These are phyloP conservation scores for Dactylellina leptospora DNA, from an alignment of 2,329 filamentous ascomycete species.

Conservation along the genomic window DNA sequence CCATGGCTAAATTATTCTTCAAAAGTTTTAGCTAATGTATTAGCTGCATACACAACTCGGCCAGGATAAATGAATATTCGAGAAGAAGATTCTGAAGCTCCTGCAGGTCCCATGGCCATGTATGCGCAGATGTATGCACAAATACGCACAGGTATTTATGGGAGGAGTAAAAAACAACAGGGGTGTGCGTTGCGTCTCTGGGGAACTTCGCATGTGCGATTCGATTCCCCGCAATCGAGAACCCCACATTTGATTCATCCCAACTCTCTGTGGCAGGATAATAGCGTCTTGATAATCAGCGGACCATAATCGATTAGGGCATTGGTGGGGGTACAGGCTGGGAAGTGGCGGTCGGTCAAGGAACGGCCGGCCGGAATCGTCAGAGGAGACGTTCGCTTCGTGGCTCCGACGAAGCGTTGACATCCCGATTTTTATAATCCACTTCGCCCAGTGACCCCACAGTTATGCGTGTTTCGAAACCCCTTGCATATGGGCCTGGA, in stretches of 20 bases:
- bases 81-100: background rate
- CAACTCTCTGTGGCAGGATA: conserved; percentile 2
- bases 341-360: conserved; percentile 1
- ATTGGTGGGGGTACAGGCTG: background rate
- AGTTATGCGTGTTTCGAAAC: background rate
- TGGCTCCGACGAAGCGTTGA: conserved; percentile 36
- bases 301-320: background rate
- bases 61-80: conserved; percentile 4
- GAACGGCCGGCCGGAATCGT: conserved; percentile 21
- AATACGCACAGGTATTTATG: conserved; percentile 4
- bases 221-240: conserved; percentile 38
- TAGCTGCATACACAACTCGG: background rate
- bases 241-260: conserved; percentile 38
- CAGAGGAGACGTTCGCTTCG: background rate
- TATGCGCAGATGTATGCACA: background rate
- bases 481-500: too few relatives aligned
- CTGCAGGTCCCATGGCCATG: conserved; percentile 15
- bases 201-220: conserved; percentile 18
- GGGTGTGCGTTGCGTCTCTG: too few relatives aligned
- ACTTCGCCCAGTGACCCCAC: background rate
- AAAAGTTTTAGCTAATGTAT: background rate
- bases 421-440: background rate
- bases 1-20: too few relatives aligned
- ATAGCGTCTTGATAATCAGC: background rate
- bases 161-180: too few relatives aligned